phyloP scores from a whole-genome alignment of 1,284 basidiomycete genomes.

The Porodaedalea pini region DNA sequence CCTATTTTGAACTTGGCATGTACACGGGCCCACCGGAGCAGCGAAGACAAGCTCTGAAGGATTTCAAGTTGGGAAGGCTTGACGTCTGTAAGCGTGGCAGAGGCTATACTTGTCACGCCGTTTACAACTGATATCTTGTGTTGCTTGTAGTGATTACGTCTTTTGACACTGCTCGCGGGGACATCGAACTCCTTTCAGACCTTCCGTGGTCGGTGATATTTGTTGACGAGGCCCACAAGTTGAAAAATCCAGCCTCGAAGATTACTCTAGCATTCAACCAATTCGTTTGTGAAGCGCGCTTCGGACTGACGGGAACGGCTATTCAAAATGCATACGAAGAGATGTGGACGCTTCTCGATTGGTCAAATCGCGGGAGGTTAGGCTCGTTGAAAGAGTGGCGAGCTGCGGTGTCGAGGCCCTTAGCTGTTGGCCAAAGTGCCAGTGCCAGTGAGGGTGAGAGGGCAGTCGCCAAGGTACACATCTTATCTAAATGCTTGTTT shows the following conservation, averaged over 20 bases:
- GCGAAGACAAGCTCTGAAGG: slow-evolving; percentile 52
- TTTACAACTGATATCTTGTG: background rate
- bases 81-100: slow-evolving; percentile 57
- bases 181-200: slow-evolving; percentile 61
- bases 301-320: slow-evolving; percentile 79
- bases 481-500: background rate
- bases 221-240: slow-evolving; percentile 79
- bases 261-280: slow-evolving; percentile 61
- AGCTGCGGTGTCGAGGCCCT: slow-evolving; percentile 58
- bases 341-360: slow-evolving; percentile 79
- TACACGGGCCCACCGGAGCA: slow-evolving; percentile 52
- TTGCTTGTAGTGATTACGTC: slow-evolving; percentile 58
- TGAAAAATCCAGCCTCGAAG: slow-evolving; percentile 70
- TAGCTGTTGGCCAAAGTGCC: slow-evolving; percentile 66
- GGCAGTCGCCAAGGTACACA: slow-evolving; percentile 30
- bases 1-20: slow-evolving; percentile 74
- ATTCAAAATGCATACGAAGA: slow-evolving; percentile 86
- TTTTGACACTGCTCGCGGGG: slow-evolving; percentile 63
- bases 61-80: slow-evolving; percentile 71
- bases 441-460: slow-evolving; percentile 61
- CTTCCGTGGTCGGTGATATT: slow-evolving; percentile 69
- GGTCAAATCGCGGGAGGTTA: slow-evolving; percentile 69
- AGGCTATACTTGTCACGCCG: background rate
- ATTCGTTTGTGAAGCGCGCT: slow-evolving; percentile 58
- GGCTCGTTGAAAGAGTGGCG: slow-evolving; percentile 71